Evolutionary conservation across 305 asterid genomes (phyloP).

Genomic region (Galium porrigens): DNA sequence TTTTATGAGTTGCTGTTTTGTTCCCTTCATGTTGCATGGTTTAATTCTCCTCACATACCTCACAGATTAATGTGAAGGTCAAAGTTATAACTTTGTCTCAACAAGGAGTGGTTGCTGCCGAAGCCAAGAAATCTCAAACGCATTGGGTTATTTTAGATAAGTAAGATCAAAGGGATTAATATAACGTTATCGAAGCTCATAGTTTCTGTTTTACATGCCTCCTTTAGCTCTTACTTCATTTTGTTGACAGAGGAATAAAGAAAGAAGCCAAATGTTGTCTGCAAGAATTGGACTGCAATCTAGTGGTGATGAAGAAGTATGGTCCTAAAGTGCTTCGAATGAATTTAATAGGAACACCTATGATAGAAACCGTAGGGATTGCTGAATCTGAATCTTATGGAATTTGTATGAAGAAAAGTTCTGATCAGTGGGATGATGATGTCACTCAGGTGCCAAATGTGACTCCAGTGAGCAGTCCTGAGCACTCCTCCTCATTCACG

Average conservation of each 20-base stretch:
- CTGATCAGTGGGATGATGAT: slow-evolving; percentile 20
- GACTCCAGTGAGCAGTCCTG: slow-evolving; percentile 78
- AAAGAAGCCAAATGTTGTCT: slow-evolving; percentile 53
- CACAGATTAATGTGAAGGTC: slow-evolving; percentile 53
- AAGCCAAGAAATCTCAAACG: slow-evolving; percentile 50
- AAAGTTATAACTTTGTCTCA: slow-evolving; percentile 46
- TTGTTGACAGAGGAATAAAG: slow-evolving; percentile 39
- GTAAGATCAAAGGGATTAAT: slow-evolving; percentile 29
- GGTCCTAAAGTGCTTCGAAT: slow-evolving; percentile 61
- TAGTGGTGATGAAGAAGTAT: slow-evolving; percentile 46
- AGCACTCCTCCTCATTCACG: slow-evolving; percentile 28
- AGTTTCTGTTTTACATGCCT: not conserved
- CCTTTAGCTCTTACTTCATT: not conserved
- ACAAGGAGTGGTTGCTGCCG: slow-evolving; percentile 63
- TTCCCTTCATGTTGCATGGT: not conserved
- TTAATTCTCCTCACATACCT: slow-evolving; percentile 2
- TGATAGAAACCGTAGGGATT: slow-evolving; percentile 17
- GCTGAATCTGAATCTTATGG: slow-evolving; percentile 20
- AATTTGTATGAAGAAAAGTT: slow-evolving; percentile 13
- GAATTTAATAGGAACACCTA: slow-evolving; percentile 44
- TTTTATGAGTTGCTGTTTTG: not conserved
- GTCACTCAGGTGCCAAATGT: slow-evolving; percentile 54
- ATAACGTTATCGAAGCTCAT: slow-evolving; percentile 1
- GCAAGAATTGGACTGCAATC: slow-evolving; percentile 66
- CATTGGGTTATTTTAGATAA: slow-evolving; percentile 79